phyloP scores from a whole-genome alignment of 1,284 basidiomycete genomes.

The Polyporus tsugae region DNA sequence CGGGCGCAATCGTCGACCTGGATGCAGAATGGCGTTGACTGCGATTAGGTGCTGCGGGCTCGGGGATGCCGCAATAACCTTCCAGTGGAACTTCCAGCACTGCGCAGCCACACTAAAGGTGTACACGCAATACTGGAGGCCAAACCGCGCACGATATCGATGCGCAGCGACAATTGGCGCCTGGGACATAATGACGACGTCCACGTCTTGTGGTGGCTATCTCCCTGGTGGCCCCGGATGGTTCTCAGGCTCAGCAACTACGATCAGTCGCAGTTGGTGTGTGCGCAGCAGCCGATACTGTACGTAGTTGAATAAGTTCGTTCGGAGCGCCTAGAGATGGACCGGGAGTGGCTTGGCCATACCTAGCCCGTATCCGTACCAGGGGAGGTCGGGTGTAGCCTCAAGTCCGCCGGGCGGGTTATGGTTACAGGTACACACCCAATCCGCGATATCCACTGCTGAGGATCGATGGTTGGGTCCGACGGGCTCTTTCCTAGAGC shows the following conservation, averaged over 20 bases:
- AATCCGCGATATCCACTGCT: no score
- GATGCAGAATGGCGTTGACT: neutral
- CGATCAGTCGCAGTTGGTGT: neutral
- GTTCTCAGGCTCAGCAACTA: neutral
- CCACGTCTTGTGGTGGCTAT: neutral
- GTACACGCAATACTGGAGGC: neutral
- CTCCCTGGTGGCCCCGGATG: constrained; percentile 1
- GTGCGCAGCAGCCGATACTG: neutral
- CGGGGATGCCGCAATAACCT: neutral
- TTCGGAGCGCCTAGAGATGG: neutral
- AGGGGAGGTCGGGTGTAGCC: neutral
- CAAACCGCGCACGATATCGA: no score
- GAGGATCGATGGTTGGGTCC: no score
- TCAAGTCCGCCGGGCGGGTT: neutral
- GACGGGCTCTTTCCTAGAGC: no score
- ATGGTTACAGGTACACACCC: neutral
- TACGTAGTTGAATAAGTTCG: neutral
- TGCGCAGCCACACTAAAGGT: constrained; percentile 3
- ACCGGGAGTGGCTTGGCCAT: neutral
- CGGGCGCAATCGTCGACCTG: neutral
- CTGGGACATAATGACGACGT: neutral
- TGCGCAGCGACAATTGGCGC: constrained; percentile 1
- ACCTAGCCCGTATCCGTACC: neutral
- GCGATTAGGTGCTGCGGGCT: constrained; percentile 1
- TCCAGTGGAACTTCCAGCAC: no score